These are phyloP conservation scores for Microbotryum violaceum DNA, from an alignment of 1,284 basidiomycete genomes.

Conservation along the genomic window DNA sequence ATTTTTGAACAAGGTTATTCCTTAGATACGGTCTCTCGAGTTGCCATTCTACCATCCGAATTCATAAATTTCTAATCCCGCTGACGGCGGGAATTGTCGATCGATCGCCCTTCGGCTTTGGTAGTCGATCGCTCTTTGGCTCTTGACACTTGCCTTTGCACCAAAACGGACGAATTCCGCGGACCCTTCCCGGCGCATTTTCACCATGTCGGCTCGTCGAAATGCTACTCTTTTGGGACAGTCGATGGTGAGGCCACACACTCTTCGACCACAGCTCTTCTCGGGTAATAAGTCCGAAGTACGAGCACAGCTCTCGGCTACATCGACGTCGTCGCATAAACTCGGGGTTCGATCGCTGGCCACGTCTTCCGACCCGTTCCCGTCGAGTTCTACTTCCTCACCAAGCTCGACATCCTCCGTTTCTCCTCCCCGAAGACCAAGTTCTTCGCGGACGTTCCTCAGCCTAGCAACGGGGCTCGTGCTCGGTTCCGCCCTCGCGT, in stretches of 20 bases:
- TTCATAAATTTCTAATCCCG: too few species aligned
- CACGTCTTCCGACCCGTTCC: not conserved
- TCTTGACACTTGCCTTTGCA: too few species aligned
- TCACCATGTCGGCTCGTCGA: too few species aligned
- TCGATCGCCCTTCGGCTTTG: too few species aligned
- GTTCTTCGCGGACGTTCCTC: slow-evolving; percentile 7
- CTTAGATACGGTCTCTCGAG: too few species aligned
- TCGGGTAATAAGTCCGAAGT: too few species aligned
- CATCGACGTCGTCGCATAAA: not conserved
- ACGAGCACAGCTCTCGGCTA: not conserved
- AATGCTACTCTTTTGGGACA: slow-evolving; percentile 2
- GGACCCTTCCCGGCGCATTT: too few species aligned
- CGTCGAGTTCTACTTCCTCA: not conserved
- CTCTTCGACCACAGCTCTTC: not conserved
- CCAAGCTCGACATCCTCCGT: not conserved
- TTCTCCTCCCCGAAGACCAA: not conserved
- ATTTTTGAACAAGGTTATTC: too few species aligned
- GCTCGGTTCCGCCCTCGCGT: slow-evolving; percentile 13
- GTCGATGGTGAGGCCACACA: not conserved
- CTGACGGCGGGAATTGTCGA: too few species aligned
- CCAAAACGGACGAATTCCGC: too few species aligned
- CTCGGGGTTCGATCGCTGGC: not conserved
- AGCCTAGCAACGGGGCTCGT: slow-evolving; percentile 16
- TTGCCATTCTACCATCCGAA: too few species aligned
- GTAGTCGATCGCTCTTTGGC: too few species aligned